Conservation (phyloP, 495 filamentous ascomycete genomes). For the Neurospora cerealis region DNA sequence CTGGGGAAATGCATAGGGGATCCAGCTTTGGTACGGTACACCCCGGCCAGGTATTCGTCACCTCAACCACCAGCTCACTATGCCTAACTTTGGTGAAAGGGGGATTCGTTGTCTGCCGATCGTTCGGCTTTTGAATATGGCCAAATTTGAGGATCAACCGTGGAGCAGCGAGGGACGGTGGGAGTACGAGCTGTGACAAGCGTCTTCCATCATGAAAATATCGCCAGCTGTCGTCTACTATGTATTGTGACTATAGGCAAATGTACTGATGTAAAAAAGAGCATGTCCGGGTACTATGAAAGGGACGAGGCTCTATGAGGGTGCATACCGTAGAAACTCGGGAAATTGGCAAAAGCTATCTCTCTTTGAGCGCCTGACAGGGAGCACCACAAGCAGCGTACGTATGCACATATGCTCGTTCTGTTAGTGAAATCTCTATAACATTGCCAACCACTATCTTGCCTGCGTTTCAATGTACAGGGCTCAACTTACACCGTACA, state of each 20-base stretch:
- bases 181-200: background rate
- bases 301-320: background rate
- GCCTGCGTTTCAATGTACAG: too few species aligned
- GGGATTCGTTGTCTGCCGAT: background rate
- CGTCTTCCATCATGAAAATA: background rate
- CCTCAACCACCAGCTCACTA: background rate
- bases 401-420: too few species aligned
- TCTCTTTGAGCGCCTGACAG: too few species aligned
- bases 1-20: background rate
- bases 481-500: too few species aligned
- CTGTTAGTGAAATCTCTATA: too few species aligned
- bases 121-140: background rate
- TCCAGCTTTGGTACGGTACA: background rate
- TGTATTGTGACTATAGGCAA: background rate
- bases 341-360: too few species aligned
- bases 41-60: background rate
- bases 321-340: background rate
- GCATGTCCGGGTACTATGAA: background rate
- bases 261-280: background rate
- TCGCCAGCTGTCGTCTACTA: background rate
- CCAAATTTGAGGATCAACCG: background rate
- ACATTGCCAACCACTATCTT: too few species aligned
- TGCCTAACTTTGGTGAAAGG: background rate
- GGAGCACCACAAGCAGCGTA: too few species aligned
- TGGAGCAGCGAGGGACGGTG: background rate